phyloP scores from a whole-genome alignment of 257 asterid genomes.

The Oldenlandia corymbosa region DNA sequence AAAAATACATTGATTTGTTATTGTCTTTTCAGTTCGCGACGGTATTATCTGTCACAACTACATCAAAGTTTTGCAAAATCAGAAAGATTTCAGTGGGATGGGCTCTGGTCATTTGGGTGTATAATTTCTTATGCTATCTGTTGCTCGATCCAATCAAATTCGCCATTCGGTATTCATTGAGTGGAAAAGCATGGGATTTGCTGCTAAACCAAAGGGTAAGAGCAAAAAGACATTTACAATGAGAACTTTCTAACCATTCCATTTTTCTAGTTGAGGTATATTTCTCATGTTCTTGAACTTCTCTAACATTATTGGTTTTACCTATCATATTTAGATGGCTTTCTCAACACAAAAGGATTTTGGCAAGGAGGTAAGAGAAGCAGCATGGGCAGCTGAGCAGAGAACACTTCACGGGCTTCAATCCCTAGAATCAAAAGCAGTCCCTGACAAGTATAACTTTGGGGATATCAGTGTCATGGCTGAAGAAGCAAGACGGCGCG shows the following conservation, averaged over 20 bases:
- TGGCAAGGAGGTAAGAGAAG: slow-evolving; percentile 59
- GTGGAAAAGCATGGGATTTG: slow-evolving; percentile 54
- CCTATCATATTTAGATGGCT: slow-evolving; percentile 44
- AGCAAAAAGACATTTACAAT: background rate
- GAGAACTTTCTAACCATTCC: background rate
- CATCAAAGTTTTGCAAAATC: slow-evolving; percentile 37
- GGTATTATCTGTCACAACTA: slow-evolving; percentile 38
- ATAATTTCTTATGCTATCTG: slow-evolving; percentile 28
- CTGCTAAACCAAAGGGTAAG: slow-evolving; percentile 42
- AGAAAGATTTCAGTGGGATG: slow-evolving; percentile 44
- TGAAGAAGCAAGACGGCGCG: slow-evolving; percentile 57
- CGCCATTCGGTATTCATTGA: slow-evolving; percentile 39
- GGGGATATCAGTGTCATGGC: slow-evolving; percentile 50
- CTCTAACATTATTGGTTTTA: background rate
- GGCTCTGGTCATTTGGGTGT: slow-evolving; percentile 53
- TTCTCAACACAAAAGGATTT: slow-evolving; percentile 46
- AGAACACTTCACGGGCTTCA: slow-evolving; percentile 60
- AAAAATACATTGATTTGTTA: no score
- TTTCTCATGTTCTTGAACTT: background rate
- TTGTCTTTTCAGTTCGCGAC: slow-evolving; percentile 43
- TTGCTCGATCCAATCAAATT: slow-evolving; percentile 48
- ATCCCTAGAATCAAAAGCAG: slow-evolving; percentile 25
- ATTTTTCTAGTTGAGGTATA: background rate
- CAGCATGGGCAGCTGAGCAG: slow-evolving; percentile 72
- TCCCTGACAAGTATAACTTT: slow-evolving; percentile 33